Percentiles rank a stretch among this genome's conserved stretches.
phyloP scores from a whole-genome alignment of 805 yeast genomes.

The Starmerella etchellsii region DNA sequence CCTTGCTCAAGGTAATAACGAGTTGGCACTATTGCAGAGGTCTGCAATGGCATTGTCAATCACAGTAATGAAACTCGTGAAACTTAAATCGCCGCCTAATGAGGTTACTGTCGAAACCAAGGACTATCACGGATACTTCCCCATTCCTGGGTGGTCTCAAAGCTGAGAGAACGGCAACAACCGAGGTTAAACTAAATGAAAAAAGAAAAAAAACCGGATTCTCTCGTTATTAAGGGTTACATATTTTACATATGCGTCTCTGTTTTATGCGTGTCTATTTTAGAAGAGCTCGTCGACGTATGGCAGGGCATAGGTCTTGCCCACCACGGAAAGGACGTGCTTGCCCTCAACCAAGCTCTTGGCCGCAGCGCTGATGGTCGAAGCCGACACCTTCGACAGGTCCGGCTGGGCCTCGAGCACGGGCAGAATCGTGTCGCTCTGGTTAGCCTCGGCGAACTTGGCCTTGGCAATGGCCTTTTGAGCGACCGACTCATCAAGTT shows the following conservation, averaged over 20 bases:
- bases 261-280: background rate
- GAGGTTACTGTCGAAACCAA: constrained; percentile 24
- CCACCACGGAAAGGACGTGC: constrained; percentile 79
- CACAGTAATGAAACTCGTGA: constrained; percentile 12
- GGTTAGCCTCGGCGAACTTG: constrained; percentile 43
- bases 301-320: constrained; percentile 78
- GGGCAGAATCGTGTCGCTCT: constrained; percentile 29
- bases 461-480: constrained; percentile 45
- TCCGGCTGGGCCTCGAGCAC: constrained; percentile 34
- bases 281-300: constrained; percentile 74
- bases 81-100: constrained; percentile 3
- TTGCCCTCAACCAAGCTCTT: constrained; percentile 33
- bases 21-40: constrained; percentile 18
- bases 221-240: background rate
- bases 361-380: constrained; percentile 28
- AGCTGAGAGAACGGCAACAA: too few relatives aligned
- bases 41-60: constrained; percentile 18
- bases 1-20: constrained; percentile 18
- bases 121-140: constrained; percentile 38
- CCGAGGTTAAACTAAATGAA: too few relatives aligned
- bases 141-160: constrained; percentile 22
- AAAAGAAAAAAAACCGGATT: too few relatives aligned
- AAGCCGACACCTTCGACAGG: constrained; percentile 25
- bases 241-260: background rate
- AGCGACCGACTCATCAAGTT: constrained; percentile 27